Base-by-base conservation (phyloP, 2,329 filamentous ascomycete genomes). In the Fusarium praegraminearum region DNA sequence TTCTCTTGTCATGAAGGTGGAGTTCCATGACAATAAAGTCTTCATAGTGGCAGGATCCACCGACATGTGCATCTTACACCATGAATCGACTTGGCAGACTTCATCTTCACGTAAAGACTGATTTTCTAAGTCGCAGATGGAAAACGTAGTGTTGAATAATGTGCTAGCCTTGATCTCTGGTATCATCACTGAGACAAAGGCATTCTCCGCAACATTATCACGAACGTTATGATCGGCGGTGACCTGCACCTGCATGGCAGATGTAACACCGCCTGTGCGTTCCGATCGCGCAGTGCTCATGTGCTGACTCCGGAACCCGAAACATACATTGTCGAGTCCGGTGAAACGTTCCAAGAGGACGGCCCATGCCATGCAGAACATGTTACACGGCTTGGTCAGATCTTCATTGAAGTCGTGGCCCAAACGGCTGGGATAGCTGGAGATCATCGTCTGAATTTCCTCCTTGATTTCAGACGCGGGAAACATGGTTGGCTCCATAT, bases 91-190 rank as follows among this genome's bases (percentile, higher is more conserved):
- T 16, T 9, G 8, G 3, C 12, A 13, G 32, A 33, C 28, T 28
- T 15, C 55, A 24, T 16, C 20, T 73, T 28, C 76, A 76, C 43
- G 61, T 75, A 4, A 9, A 20, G 28, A 73, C 72, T 26, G 71
- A 65, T 76, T 49, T 79, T 80, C 11, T 4, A 41, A 20, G 44
- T 18, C 49, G 7, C 18, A 35, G 44, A 73, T 59, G 3, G 81
- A 81, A 2, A 85, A 61, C 18, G 77, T 81, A 0, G 83, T 84
- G 70, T 85, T 85, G 74, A 84, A 85, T 2, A 84, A 71, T 7
- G 73, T 76, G 18, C 75, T 74, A 4, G 65, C 68, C 15, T 57
- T 53, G 6, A 9, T 28, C 4, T 67, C 44, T 15, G 51, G 18
- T 26, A 59, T 3, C 10, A 24, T 0, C 4, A 54, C 15, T 15